Percentiles rank a stretch among this genome's conserved stretches.
These are phyloP conservation scores for Penicillium bovifimosum DNA, from an alignment of 495 filamentous ascomycete species.

Conservation along the genomic window DNA sequence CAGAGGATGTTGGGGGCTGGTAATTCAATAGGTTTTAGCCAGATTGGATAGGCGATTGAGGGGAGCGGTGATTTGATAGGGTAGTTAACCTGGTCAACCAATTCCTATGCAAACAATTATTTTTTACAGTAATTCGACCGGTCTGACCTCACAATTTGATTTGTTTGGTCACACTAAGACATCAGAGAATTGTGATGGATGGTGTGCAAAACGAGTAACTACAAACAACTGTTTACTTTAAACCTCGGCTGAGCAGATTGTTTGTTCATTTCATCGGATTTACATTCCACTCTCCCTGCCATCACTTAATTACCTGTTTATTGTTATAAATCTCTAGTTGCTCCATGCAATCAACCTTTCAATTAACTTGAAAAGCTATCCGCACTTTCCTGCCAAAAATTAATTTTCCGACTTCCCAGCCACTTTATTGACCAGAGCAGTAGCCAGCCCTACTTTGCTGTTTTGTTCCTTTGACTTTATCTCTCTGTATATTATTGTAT, in stretches of 20 bases:
- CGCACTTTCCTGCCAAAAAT: not conserved
- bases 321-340: not conserved
- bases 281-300: no score
- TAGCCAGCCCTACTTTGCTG: not conserved
- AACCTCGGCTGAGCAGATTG: no score
- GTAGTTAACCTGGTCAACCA: not conserved
- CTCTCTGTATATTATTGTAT: not conserved
- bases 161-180: not conserved
- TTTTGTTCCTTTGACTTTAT: not conserved
- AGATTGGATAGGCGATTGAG: not conserved
- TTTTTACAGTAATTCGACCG: no score
- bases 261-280: no score
- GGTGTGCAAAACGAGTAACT: no score
- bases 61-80: not conserved
- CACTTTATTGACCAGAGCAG: not conserved
- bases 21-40: not conserved
- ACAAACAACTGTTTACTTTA: no score
- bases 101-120: no score
- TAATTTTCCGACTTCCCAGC: not conserved
- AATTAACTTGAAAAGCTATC: not conserved
- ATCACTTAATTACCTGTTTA: no score
- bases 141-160: not conserved
- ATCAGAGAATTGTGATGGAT: not conserved
- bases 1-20: not conserved
- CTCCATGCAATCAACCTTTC: not conserved